Percentiles rank a stretch among this genome's conserved stretches.
phyloP scores from a whole-genome alignment of 148 eudicot genomes.

The Heliamphora exappendiculata region DNA sequence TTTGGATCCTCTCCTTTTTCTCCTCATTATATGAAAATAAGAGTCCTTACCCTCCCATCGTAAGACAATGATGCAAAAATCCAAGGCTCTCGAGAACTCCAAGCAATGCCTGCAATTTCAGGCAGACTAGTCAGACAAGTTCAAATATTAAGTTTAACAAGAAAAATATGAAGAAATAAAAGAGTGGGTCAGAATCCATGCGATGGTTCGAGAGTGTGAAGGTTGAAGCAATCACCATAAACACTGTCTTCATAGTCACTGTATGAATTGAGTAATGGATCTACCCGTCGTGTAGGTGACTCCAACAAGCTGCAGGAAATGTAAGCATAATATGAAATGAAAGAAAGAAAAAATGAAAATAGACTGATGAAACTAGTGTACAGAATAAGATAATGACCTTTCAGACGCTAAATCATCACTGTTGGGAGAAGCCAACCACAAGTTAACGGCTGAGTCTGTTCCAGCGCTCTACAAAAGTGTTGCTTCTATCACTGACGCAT shows the following conservation, averaged over 20 bases:
- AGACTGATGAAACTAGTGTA: neutral
- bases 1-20: neutral
- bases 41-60: constrained; percentile 86
- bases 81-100: constrained; percentile 96
- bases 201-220: neutral
- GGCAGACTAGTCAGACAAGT: constrained; percentile 6
- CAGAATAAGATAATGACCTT: constrained; percentile 35
- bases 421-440: constrained; percentile 68
- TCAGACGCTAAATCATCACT: constrained; percentile 34
- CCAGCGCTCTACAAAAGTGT: constrained; percentile 74
- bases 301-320: constrained; percentile 42
- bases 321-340: neutral
- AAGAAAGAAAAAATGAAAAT: no score
- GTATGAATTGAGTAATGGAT: constrained; percentile 65
- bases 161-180: no score
- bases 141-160: neutral
- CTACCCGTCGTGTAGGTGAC: constrained; percentile 33
- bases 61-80: constrained; percentile 92
- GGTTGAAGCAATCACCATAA: constrained; percentile 50
- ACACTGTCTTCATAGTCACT: constrained; percentile 96
- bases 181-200: no score
- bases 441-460: constrained; percentile 87
- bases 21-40: neutral
- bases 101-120: constrained; percentile 63
- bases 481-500: constrained; percentile 1